Evolutionary conservation across 768 basidiomycete genomes (phyloP).

Genomic region (Dentipellis fragilis): DNA sequence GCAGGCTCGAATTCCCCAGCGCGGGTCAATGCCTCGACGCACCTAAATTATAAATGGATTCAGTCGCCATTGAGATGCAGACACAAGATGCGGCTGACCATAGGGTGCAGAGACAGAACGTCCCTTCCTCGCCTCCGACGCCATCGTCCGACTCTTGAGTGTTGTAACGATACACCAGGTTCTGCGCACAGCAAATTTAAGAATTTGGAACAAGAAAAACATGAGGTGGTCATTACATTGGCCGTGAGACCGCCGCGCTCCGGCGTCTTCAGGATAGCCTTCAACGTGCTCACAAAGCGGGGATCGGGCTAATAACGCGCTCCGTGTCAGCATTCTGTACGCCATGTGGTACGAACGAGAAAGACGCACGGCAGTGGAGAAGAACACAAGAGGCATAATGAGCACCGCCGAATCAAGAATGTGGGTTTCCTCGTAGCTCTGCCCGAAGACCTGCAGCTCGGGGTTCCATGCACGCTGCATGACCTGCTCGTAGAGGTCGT

Average conservation of each 20-base stretch:
- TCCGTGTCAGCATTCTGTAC: too few species aligned
- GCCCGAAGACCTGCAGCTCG: slow-evolving; percentile 60
- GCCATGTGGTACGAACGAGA: not conserved
- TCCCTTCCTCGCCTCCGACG: slow-evolving; percentile 93
- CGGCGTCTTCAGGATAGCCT: slow-evolving; percentile 73
- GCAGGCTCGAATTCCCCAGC: slow-evolving; percentile 70
- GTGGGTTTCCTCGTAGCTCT: slow-evolving; percentile 82
- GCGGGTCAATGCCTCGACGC: slow-evolving; percentile 81
- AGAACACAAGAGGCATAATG: slow-evolving; percentile 91
- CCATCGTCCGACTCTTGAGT: slow-evolving; percentile 80
- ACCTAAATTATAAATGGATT: slow-evolving; percentile 35
- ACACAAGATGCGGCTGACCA: slow-evolving; percentile 33
- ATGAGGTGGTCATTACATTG: slow-evolving; percentile 36
- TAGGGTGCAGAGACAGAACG: slow-evolving; percentile 82
- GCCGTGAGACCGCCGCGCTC: slow-evolving; percentile 88
- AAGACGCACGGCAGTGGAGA: slow-evolving; percentile 62
- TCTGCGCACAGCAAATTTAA: slow-evolving; percentile 30
- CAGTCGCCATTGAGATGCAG: not conserved
- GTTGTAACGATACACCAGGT: slow-evolving; percentile 86
- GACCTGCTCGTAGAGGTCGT: slow-evolving; percentile 86
- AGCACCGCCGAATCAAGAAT: slow-evolving; percentile 81
- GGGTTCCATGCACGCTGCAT: slow-evolving; percentile 84
- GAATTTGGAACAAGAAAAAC: slow-evolving; percentile 11
- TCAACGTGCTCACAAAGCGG: slow-evolving; percentile 78
- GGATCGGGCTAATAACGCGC: slow-evolving; percentile 71